Conservation (phyloP, 768 basidiomycete species). For the Mycena crocata region DNA sequence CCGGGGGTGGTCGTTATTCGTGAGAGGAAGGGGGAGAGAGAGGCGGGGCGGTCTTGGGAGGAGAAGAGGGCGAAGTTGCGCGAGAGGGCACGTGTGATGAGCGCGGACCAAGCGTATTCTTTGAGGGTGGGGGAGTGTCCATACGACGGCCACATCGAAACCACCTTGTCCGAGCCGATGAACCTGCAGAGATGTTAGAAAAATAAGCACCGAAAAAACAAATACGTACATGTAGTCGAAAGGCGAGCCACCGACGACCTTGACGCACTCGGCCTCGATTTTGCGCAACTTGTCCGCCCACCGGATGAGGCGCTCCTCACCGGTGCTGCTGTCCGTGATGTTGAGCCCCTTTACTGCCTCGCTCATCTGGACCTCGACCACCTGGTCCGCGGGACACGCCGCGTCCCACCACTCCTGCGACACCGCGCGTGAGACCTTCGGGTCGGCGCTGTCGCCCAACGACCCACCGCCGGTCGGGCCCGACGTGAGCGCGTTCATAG, state of each 20-base stretch:
- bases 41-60: neutral
- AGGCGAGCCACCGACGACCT: slow-evolving; percentile 18
- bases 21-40: neutral
- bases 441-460: neutral
- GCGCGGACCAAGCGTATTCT: slow-evolving; percentile 24
- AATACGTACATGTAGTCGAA: slow-evolving; percentile 21
- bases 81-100: slow-evolving; percentile 26
- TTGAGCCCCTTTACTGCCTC: slow-evolving; percentile 2
- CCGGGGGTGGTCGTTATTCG: neutral
- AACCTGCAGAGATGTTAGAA: neutral
- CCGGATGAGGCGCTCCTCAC: slow-evolving; percentile 13
- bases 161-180: slow-evolving; percentile 1
- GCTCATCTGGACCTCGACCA: slow-evolving; percentile 10
- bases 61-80: slow-evolving; percentile 28
- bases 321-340: slow-evolving; percentile 4
- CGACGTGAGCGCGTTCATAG: slow-evolving; percentile 29
- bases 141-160: slow-evolving; percentile 20
- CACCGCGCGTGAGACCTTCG: slow-evolving; percentile 5
- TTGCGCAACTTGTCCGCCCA: slow-evolving; percentile 22
- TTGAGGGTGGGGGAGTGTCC: slow-evolving; percentile 19
- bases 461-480: slow-evolving; percentile 30
- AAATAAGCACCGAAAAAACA: neutral
- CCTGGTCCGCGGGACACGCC: neutral
- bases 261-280: slow-evolving; percentile 21
- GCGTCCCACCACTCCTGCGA: slow-evolving; percentile 23